Evolutionary conservation across 2,329 filamentous ascomycete species (phyloP).

Genomic region (Verticillium longisporum): DNA sequence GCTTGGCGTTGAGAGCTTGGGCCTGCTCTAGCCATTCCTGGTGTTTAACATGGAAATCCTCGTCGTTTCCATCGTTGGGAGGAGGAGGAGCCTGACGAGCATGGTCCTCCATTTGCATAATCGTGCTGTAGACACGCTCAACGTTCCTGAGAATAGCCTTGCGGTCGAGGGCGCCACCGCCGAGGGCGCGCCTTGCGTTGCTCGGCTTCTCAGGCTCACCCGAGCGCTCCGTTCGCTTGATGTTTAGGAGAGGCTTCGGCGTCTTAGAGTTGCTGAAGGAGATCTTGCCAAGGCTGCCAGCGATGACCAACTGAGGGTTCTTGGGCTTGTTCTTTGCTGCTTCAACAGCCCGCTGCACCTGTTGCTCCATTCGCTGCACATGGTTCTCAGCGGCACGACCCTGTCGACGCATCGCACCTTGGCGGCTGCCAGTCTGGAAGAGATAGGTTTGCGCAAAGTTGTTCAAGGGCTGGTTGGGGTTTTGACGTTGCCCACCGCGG

Average conservation of each 20-base stretch:
- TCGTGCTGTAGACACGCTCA: constrained; percentile 75
- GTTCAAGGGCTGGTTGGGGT: constrained; percentile 86
- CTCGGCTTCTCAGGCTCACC: constrained; percentile 49
- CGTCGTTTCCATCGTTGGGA: constrained; percentile 55
- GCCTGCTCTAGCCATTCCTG: constrained; percentile 72
- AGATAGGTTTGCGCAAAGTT: constrained; percentile 98
- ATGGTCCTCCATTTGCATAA: constrained; percentile 94
- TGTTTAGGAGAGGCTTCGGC: constrained; percentile 87
- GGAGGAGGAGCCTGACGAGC: constrained; percentile 68
- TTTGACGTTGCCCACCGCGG: constrained; percentile 79
- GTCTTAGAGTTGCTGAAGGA: constrained; percentile 99
- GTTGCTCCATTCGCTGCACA: constrained; percentile 98
- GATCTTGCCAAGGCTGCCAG: constrained; percentile 94
- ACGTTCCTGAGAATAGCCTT: constrained; percentile 82
- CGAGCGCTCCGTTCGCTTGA: constrained; percentile 75
- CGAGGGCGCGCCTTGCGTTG: constrained; percentile 32
- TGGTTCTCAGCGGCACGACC: constrained; percentile 88
- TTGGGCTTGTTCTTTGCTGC: constrained; percentile 97
- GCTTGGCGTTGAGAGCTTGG: constrained; percentile 64
- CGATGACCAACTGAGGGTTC: constrained; percentile 93
- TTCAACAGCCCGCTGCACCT: constrained; percentile 94
- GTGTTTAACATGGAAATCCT: constrained; percentile 65
- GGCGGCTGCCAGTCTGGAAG: constrained; percentile 84
- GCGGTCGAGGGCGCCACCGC: constrained; percentile 56
- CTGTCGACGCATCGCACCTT: constrained; percentile 67